A percentile compares a stretch with the other conserved stretches of the same genome.
Evolutionary conservation across 805 yeast genomes (phyloP).

Genomic region (Candida parachauliodes): DNA sequence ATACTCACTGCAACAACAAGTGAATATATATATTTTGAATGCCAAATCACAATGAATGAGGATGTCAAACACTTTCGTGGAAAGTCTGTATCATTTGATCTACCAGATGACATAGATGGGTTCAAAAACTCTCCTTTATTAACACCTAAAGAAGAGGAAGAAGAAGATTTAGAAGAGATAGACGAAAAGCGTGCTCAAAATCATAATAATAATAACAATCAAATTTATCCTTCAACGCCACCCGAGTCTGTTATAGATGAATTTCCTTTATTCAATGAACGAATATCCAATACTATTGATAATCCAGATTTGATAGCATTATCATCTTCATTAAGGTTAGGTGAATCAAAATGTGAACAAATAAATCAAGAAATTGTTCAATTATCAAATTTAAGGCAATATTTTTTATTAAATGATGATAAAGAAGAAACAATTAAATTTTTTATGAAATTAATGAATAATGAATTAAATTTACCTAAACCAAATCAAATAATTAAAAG

Average conservation of each 20-base stretch:
- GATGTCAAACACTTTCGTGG: constrained; percentile 16
- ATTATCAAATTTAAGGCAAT: constrained; percentile 22
- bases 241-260: constrained; percentile 5
- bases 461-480: constrained; percentile 31
- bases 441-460: constrained; percentile 30
- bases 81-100: constrained; percentile 28
- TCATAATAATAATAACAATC: neutral
- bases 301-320: constrained; percentile 38
- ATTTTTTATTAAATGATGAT: constrained; percentile 12
- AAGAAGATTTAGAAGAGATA: constrained; percentile 22
- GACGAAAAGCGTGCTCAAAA: constrained; percentile 1
- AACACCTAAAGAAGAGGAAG: constrained; percentile 42
- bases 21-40: too few relatives aligned
- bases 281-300: neutral
- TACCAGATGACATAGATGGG: constrained; percentile 18
- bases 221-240: constrained; percentile 5
- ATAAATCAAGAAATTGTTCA: constrained; percentile 29
- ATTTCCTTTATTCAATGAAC: constrained; percentile 2
- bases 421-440: constrained; percentile 27
- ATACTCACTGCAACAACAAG: constrained; percentile 6
- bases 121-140: constrained; percentile 34
- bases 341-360: constrained; percentile 17
- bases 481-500: constrained; percentile 29
- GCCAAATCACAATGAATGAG: constrained; percentile 18
- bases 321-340: constrained; percentile 28